phyloP scores from a whole-genome alignment of 2,329 filamentous ascomycete genomes.

The Nemania bipapillata region DNA sequence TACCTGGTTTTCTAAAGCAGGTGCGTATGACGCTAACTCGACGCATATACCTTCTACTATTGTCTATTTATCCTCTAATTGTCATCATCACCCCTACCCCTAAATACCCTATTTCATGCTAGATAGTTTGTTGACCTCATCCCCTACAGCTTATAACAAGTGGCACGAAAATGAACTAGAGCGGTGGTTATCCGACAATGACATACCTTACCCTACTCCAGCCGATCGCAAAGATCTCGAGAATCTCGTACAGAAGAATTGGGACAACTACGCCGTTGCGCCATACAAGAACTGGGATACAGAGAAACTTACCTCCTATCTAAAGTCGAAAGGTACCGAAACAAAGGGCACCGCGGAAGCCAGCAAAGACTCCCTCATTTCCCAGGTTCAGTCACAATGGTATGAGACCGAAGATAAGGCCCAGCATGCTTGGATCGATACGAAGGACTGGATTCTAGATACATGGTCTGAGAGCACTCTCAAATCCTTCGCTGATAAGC shows the following conservation, averaged over 20 bases:
- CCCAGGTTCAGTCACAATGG: conserved; percentile 78
- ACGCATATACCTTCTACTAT: background rate
- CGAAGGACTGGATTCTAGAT: conserved; percentile 93
- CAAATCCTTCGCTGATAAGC: conserved; percentile 89
- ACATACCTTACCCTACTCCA: conserved; percentile 88
- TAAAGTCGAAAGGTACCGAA: conserved; percentile 76
- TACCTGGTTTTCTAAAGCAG: conserved; percentile 86
- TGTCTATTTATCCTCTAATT: background rate
- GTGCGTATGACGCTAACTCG: conserved; percentile 63
- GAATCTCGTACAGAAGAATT: conserved; percentile 87
- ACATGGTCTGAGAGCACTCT: conserved; percentile 94
- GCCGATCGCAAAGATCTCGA: conserved; percentile 96
- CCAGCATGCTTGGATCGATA: conserved; percentile 74
- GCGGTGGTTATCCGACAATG: conserved; percentile 92
- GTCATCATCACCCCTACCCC: too few species aligned
- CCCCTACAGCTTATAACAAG: conserved; percentile 85
- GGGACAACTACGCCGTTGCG: conserved; percentile 78
- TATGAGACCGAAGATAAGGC: conserved; percentile 82
- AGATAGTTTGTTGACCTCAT: conserved; percentile 42
- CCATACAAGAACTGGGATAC: conserved; percentile 83
- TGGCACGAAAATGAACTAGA: conserved; percentile 99
- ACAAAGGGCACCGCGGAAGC: conserved; percentile 72
- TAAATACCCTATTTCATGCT: background rate
- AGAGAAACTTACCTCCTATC: conserved; percentile 72
- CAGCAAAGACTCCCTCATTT: conserved; percentile 74